Percentiles rank a stretch among this genome's conserved stretches.
Conservation (phyloP, 2,329 filamentous ascomycete genomes). For the Fusarium goolgardi region DNA sequence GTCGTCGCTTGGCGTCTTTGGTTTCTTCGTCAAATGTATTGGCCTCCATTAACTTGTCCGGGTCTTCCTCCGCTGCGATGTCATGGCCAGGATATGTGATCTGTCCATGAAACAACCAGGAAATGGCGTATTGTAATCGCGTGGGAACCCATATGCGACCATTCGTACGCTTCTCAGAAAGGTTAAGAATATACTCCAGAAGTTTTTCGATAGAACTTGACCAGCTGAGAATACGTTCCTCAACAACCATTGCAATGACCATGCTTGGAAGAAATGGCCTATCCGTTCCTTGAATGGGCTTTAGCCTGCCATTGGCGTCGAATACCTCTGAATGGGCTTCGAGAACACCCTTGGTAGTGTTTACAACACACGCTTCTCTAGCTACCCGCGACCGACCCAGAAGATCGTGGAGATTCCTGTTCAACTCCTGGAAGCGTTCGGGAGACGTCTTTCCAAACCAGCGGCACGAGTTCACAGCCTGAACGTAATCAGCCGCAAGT, state of each 20-base stretch:
- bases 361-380: slow-evolving; percentile 42
- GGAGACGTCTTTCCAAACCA: slow-evolving; percentile 47
- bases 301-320: slow-evolving; percentile 55
- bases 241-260: slow-evolving; percentile 60
- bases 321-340: slow-evolving; percentile 56
- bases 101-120: slow-evolving; percentile 52
- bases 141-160: slow-evolving; percentile 58
- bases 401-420: slow-evolving; percentile 34
- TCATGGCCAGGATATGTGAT: slow-evolving; percentile 35
- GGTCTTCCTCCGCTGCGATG: slow-evolving; percentile 32
- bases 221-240: slow-evolving; percentile 55
- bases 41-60: slow-evolving; percentile 39
- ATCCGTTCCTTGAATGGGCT: slow-evolving; percentile 38
- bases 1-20: slow-evolving; percentile 51
- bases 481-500: slow-evolving; percentile 44
- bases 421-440: slow-evolving; percentile 39
- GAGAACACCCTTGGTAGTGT: slow-evolving; percentile 56
- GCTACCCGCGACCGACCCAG: slow-evolving; percentile 46
- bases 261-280: slow-evolving; percentile 53
- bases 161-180: slow-evolving; percentile 52
- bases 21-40: slow-evolving; percentile 48
- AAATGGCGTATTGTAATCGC: slow-evolving; percentile 53
- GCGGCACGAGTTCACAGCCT: slow-evolving; percentile 47
- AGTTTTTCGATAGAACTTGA: slow-evolving; percentile 49
- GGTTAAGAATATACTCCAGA: slow-evolving; percentile 52